Percentiles rank a stretch among this genome's conserved stretches.
Evolutionary conservation across 176 grass and related monocot genomes (phyloP).

Genomic region (Oryza officinalis): DNA sequence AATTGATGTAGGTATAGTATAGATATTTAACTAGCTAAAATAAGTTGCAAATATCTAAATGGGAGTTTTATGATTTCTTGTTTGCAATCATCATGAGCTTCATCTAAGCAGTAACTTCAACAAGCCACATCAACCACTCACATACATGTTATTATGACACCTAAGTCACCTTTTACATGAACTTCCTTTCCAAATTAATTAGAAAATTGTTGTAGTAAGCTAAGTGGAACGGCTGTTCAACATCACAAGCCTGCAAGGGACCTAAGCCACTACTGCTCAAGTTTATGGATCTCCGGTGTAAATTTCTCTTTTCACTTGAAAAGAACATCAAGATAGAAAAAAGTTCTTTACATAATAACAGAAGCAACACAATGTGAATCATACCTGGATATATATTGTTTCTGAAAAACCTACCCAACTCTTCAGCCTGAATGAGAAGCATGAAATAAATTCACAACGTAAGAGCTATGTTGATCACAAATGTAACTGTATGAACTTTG

Average conservation of each 20-base stretch:
- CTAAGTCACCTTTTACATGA: neutral
- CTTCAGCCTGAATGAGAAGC: constrained; percentile 72
- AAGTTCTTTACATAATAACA: constrained; percentile 21
- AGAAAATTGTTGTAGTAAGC: neutral
- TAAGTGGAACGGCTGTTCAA: constrained; percentile 19
- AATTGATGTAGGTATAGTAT: neutral
- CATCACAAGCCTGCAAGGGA: neutral
- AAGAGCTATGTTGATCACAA: constrained; percentile 24
- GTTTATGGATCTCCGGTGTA: neutral
- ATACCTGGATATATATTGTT: constrained; percentile 99
- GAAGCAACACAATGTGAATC: constrained; percentile 26
- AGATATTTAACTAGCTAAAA: neutral
- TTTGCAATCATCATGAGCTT: neutral
- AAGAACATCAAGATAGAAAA: constrained; percentile 17
- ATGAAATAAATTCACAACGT: neutral
- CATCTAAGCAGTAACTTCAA: neutral
- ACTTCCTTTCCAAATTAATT: neutral
- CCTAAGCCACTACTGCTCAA: neutral
- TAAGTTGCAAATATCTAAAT: neutral
- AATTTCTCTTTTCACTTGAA: constrained; percentile 9
- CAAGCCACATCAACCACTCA: constrained; percentile 6
- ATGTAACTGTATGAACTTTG: constrained; percentile 5
- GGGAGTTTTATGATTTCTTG: neutral
- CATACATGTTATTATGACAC: neutral
- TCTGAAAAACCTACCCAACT: constrained; percentile 95